Conservation (phyloP, 192 early-diverging fungal species). For the Podila clonocystis region DNA sequence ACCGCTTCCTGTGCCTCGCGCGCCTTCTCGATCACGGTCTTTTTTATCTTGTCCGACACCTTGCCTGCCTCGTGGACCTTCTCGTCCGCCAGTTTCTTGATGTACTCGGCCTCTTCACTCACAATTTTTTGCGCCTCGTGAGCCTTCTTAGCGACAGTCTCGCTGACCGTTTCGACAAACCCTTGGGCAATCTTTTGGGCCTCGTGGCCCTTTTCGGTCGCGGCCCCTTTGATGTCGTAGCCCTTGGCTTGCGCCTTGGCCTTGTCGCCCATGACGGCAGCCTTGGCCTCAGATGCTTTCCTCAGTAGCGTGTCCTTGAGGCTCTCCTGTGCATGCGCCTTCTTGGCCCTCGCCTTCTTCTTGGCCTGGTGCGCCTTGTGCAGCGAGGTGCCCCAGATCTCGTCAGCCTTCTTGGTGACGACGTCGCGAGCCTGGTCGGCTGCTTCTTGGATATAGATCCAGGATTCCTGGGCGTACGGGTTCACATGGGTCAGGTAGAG, state of each 20-base stretch:
- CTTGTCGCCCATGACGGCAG: slow-evolving; percentile 4
- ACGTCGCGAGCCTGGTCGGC: slow-evolving; percentile 13
- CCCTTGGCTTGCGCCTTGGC: neutral
- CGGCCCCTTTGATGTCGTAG: neutral
- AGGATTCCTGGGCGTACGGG: slow-evolving; percentile 23
- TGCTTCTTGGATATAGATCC: slow-evolving; percentile 13
- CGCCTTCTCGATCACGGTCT: slow-evolving; percentile 29
- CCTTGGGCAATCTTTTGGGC: slow-evolving; percentile 22
- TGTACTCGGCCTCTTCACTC: slow-evolving; percentile 23
- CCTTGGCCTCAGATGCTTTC: slow-evolving; percentile 21
- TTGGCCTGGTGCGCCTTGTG: neutral
- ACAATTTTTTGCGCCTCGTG: slow-evolving; percentile 33
- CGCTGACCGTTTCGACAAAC: slow-evolving; percentile 14
- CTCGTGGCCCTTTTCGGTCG: slow-evolving; percentile 7
- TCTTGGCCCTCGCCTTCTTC: slow-evolving; percentile 2
- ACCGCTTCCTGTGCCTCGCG: slow-evolving; percentile 36
- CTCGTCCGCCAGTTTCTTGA: slow-evolving; percentile 17
- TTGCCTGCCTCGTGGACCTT: slow-evolving; percentile 28
- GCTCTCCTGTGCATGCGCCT: neutral
- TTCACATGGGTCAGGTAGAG: slow-evolving; percentile 35
- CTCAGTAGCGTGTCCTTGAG: slow-evolving; percentile 29
- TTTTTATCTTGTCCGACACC: slow-evolving; percentile 26
- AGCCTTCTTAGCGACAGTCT: slow-evolving; percentile 15
- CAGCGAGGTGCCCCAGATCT: slow-evolving; percentile 33
- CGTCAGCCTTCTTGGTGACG: slow-evolving; percentile 31